These are phyloP conservation scores for Botryobasidium botryosum DNA, from an alignment of 768 basidiomycete genomes.

Conservation along the genomic window DNA sequence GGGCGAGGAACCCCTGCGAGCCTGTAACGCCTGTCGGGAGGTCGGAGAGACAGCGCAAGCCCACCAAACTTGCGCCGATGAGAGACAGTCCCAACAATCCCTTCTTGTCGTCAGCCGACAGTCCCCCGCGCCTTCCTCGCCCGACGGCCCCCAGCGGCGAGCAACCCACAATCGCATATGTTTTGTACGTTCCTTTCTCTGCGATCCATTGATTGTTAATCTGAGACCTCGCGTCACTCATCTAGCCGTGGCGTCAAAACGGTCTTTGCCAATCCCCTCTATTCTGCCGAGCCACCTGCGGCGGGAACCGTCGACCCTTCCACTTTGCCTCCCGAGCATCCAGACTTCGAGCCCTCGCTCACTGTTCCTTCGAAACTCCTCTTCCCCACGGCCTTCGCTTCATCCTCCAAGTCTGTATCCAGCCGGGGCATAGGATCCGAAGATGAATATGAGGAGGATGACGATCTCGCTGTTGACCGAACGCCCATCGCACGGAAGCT, in stretches of 20 bases:
- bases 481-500: too few relatives aligned
- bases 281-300: conserved; percentile 30
- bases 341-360: conserved; percentile 43
- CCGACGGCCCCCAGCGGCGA: conserved; percentile 28
- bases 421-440: too few relatives aligned
- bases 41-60: background rate
- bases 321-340: conserved; percentile 40
- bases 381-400: too few relatives aligned
- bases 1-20: conserved; percentile 1
- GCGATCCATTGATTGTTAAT: conserved; percentile 2
- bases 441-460: too few relatives aligned
- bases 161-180: conserved; percentile 47
- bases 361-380: conserved; percentile 40
- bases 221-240: background rate
- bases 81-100: conserved; percentile 60
- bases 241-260: conserved; percentile 50
- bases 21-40: background rate
- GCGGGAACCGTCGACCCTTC: conserved; percentile 28
- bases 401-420: too few relatives aligned
- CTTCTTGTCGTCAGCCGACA: conserved; percentile 32
- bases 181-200: conserved; percentile 38
- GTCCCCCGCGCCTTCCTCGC: conserved; percentile 22
- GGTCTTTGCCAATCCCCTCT: conserved; percentile 45
- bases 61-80: conserved; percentile 15
- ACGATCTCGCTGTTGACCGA: too few relatives aligned